Evolutionary conservation across 371 early-diverging fungal genomes (phyloP), one percentile per base, ranked within the genome.

Genomic region (Globomyces sp.): DNA sequence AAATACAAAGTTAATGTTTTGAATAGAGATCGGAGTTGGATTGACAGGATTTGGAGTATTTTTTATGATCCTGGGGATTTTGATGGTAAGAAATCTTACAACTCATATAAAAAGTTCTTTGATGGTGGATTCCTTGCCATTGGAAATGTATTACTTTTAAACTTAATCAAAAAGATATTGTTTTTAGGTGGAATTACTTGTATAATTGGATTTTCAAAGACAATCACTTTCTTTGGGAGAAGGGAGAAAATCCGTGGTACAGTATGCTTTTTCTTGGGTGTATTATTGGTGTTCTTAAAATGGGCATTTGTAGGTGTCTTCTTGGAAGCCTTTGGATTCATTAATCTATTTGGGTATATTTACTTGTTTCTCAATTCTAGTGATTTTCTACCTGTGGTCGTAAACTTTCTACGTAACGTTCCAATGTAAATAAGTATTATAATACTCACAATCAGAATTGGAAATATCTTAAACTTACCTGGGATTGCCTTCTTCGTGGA

Each of bases 51-150:
- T 92, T 76, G 98, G 98, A n/a, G 71, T 90, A 40, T 87, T 92
- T 65, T 93, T 96, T 74, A 94, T 94, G 88, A 73, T 92, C 9
- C 80, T 96, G 68, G 98, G 98, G 45, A 88, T 96, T 39, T 63
- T 95, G 67, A 76, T 95, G 47, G 24, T 24, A 24, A 24, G 24
- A 24, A 24, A 24, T 24, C 24, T 24, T 24, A 24, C 24, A 24
- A 24, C 24, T 24, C 24, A 24, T 24, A 0, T 24, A 24, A 24
- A 24, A 24, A 24, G 71, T 86, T 98, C 72, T 96, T 98, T 80
- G 97, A 98, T 74, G 89, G 89, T 5, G 98, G 97, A 6, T 79
- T 98, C 48, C 81, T 98, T 65, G 96, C 95, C 34, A 94, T 98
- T 63, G 98, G 98, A 71, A 96, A 98, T 75, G 94, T 95, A 87